phyloP scores from a whole-genome alignment of 169 alveolate species.

The Neospora caninum region DNA sequence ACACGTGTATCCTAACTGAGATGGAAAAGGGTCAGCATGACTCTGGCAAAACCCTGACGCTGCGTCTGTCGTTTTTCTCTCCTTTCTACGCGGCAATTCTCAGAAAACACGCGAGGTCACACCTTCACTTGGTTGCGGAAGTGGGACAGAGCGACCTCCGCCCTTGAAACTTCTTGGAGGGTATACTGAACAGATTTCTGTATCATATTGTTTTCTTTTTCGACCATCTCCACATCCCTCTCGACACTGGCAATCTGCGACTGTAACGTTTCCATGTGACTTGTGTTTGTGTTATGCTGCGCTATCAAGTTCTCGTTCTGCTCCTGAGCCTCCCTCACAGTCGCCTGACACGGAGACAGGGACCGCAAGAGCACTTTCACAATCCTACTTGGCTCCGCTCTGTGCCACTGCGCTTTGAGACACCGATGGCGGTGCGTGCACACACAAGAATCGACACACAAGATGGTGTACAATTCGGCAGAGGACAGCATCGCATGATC shows the following conservation, averaged over 20 bases:
- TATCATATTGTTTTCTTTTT: neutral
- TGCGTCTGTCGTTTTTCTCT: too few species aligned
- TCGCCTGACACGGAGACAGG: neutral
- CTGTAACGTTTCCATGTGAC: neutral
- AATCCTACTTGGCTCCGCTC: neutral
- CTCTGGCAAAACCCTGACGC: too few species aligned
- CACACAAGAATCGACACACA: too few species aligned
- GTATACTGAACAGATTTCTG: neutral
- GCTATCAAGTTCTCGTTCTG: conserved; percentile 35
- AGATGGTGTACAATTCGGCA: too few species aligned
- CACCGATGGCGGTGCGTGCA: too few species aligned
- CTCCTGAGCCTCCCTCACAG: conserved; percentile 11
- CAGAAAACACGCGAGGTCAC: neutral
- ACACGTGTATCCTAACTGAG: too few species aligned
- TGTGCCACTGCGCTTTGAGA: too few species aligned
- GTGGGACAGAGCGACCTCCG: neutral
- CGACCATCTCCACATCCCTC: conserved; percentile 1
- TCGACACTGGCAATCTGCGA: conserved; percentile 25
- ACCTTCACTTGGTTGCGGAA: conserved; percentile 17
- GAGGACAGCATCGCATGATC: too few species aligned
- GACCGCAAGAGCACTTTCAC: neutral
- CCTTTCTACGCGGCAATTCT: too few species aligned
- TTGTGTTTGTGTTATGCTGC: neutral
- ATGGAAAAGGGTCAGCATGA: too few species aligned
- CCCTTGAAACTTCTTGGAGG: neutral